These are phyloP conservation scores for Schwanniomyces pseudopolymorphus DNA, from an alignment of 805 yeast genomes.

Conservation along the genomic window DNA sequence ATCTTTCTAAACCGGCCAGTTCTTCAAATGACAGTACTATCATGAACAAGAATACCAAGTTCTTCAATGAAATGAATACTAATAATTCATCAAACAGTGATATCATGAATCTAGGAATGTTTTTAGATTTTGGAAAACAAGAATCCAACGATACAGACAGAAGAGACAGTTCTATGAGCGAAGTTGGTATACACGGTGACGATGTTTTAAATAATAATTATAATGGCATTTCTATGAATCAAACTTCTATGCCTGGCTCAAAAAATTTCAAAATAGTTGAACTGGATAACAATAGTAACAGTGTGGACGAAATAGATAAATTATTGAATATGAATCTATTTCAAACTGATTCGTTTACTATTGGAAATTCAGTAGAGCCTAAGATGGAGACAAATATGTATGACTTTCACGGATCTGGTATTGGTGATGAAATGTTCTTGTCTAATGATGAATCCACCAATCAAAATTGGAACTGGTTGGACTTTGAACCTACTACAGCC, in stretches of 20 bases:
- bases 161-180: too few species aligned
- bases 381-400: slow-evolving; percentile 2
- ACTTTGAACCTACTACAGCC: slow-evolving; percentile 27
- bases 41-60: slow-evolving; percentile 22
- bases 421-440: slow-evolving; percentile 32
- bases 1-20: neutral
- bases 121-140: slow-evolving; percentile 1
- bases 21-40: slow-evolving; percentile 17
- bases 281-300: slow-evolving; percentile 4
- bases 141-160: too few species aligned
- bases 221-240: neutral
- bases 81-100: slow-evolving; percentile 4
- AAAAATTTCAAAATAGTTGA: neutral
- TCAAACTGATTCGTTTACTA: slow-evolving; percentile 30
- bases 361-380: slow-evolving; percentile 15
- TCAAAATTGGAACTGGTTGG: slow-evolving; percentile 39
- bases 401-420: slow-evolving; percentile 12
- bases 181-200: neutral
- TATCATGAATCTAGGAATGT: slow-evolving; percentile 2
- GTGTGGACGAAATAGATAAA: slow-evolving; percentile 40
- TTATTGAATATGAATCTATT: slow-evolving; percentile 39
- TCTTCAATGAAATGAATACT: slow-evolving; percentile 18
- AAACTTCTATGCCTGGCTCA: neutral
- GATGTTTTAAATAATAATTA: neutral
- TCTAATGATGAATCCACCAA: slow-evolving; percentile 16